Evolutionary conservation across 192 early-diverging fungal species (phyloP), one percentile per base, ranked within the genome.

Genomic region (Jimgerdemannia flammicorona): DNA sequence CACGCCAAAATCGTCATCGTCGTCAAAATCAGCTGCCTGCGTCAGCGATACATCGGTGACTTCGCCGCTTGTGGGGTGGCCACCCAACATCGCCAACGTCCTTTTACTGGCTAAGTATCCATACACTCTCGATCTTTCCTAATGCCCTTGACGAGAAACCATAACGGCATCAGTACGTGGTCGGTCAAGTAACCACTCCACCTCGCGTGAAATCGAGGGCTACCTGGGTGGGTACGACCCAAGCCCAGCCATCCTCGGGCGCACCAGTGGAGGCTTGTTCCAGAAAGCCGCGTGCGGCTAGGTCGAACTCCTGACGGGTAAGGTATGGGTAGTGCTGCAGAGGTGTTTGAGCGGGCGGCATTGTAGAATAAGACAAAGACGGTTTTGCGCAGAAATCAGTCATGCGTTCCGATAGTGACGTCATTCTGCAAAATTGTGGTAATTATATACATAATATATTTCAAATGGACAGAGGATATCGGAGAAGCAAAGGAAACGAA

Each of bases 1-100:
- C 40, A 69, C 73, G 3, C 6, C 43, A 54, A 39, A 64, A 4
- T 73, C 72, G 8, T 68, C 69, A 29, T 74, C 72, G 8, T 78
- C 71, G 40, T 70, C 44, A 39, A 70, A 43, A n/a, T 18, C 64
- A 11, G 49, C 7, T 59, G 49, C 8, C 49, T 59, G 49, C 49
- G 49, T 59, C 6, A 10, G 8, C 14, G 49, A 14, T 14, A 14
- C 49, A 59, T 59, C 49, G 6, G 8, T 59, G 49, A 10, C 49
- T 29, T 29, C 29, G 29, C 29, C 29, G 29, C 29, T 29, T 29
- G 29, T 29, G 29, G 29, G 29, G 29, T 0, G 49, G 49, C 49
- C 49, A 59, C 49, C 14, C 49, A 14, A 14, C 49, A 14, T 59
- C 2, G 14, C 49, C 49, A 59, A 10, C 14, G 49, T 59, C 14